phyloP scores from a whole-genome alignment of 352 stramenopile genomes.

The Blastocystis sp. region DNA sequence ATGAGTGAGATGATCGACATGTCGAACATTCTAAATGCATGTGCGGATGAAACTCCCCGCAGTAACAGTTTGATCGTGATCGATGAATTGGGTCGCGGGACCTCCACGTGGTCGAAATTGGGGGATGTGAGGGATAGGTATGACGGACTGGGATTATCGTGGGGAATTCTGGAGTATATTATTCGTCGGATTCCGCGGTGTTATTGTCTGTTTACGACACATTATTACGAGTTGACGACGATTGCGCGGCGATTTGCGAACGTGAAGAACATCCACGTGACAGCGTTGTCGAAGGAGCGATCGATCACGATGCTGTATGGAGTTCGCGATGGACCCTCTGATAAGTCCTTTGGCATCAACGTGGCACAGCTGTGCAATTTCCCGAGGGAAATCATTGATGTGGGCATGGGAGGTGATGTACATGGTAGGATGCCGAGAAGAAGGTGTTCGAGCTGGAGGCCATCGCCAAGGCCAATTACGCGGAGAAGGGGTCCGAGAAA shows the following conservation, averaged over 20 bases:
- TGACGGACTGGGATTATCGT: constrained; percentile 73
- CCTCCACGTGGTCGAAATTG: constrained; percentile 69
- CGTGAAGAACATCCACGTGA: constrained; percentile 87
- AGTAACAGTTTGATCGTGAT: constrained; percentile 85
- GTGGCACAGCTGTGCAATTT: constrained; percentile 92
- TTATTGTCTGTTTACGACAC: constrained; percentile 87
- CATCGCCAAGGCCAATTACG: constrained; percentile 43
- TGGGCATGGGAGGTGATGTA: constrained; percentile 60
- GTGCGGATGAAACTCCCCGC: not conserved
- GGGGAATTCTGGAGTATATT: constrained; percentile 92
- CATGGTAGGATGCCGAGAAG: constrained; percentile 24
- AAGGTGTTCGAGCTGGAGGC: constrained; percentile 47
- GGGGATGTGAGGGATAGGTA: constrained; percentile 39
- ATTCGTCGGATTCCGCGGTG: constrained; percentile 70
- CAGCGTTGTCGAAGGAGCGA: constrained; percentile 68
- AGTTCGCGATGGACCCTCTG: constrained; percentile 81
- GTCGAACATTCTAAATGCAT: constrained; percentile 81
- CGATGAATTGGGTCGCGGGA: constrained; percentile 93
- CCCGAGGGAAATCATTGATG: constrained; percentile 77
- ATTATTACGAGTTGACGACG: constrained; percentile 96
- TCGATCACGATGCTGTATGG: constrained; percentile 77
- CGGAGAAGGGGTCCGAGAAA: not conserved
- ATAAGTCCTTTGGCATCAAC: constrained; percentile 95
- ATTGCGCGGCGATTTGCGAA: constrained; percentile 72
- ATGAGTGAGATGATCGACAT: constrained; percentile 99